Conservation (phyloP, 2,329 filamentous ascomycete species). For the Colletotrichum shisoi region DNA sequence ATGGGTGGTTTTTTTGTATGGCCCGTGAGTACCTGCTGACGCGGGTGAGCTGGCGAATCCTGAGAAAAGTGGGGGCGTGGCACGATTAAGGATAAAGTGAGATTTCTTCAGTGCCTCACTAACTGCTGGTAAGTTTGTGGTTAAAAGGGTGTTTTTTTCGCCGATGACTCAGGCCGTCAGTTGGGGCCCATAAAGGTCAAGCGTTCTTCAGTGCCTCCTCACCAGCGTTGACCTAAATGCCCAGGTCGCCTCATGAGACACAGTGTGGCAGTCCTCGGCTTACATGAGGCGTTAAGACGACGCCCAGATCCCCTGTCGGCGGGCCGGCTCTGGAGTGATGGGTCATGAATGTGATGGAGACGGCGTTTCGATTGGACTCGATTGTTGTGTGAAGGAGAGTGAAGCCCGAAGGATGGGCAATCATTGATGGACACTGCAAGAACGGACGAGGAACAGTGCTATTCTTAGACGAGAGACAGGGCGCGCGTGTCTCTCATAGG, state of each 20-base stretch:
- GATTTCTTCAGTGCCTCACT: no score
- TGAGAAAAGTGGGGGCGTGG: no score
- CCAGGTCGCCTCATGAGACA: constrained; percentile 22
- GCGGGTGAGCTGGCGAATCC: no score
- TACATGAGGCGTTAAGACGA: constrained; percentile 16
- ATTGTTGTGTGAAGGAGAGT: constrained; percentile 9
- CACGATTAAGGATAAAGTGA: no score
- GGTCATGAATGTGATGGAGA: constrained; percentile 16
- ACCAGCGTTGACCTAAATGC: constrained; percentile 26
- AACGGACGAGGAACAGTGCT: not conserved
- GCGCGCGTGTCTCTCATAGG: constrained; percentile 1
- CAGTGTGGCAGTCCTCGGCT: constrained; percentile 7
- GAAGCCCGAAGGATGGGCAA: constrained; percentile 2
- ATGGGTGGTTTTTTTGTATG: no score
- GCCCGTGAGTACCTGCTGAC: no score
- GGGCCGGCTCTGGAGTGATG: constrained; percentile 10
- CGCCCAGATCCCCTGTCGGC: constrained; percentile 7
- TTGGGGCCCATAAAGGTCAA: no score
- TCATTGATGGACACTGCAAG: constrained; percentile 3
- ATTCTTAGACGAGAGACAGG: constrained; percentile 15
- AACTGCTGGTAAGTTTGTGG: no score
- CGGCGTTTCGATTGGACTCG: constrained; percentile 23
- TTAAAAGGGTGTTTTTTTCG: no score
- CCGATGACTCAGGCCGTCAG: no score
- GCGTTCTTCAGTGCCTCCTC: constrained; percentile 20